phyloP scores from a whole-genome alignment of 2,329 filamentous ascomycete species.

The Hymenoscyphus scutula region DNA sequence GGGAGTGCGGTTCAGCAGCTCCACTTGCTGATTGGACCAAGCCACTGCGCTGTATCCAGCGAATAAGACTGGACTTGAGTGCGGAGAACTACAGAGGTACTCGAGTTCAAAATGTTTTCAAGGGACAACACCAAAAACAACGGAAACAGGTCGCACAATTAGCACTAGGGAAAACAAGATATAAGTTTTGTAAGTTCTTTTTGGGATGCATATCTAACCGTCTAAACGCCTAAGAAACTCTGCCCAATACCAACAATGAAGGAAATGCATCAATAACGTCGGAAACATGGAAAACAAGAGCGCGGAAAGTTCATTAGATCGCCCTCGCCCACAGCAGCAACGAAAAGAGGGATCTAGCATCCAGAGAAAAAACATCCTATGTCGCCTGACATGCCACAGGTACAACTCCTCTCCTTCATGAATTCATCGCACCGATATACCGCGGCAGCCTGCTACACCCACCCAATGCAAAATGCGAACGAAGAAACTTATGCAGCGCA shows the following conservation, averaged over 20 bases:
- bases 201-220: constrained; percentile 21
- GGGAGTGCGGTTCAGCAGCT: neutral
- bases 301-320: constrained; percentile 5
- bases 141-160: neutral
- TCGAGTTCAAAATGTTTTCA: no score
- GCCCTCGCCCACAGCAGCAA: neutral
- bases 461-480: constrained; percentile 24
- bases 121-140: neutral
- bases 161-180: neutral
- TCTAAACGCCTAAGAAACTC: constrained; percentile 21
- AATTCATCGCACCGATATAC: constrained; percentile 21
- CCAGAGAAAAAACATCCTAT: constrained; percentile 8
- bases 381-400: constrained; percentile 7
- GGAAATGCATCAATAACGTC: constrained; percentile 11
- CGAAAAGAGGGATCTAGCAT: constrained; percentile 6
- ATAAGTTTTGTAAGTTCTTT: constrained; percentile 2
- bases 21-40: constrained; percentile 1
- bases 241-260: constrained; percentile 3
- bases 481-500: constrained; percentile 11
- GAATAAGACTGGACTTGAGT: no score
- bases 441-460: constrained; percentile 19
- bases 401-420: constrained; percentile 15
- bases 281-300: constrained; percentile 3
- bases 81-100: no score
- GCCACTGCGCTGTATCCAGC: neutral